Conservation (phyloP, 306 rosid genomes). For the Inga oerstediana region DNA sequence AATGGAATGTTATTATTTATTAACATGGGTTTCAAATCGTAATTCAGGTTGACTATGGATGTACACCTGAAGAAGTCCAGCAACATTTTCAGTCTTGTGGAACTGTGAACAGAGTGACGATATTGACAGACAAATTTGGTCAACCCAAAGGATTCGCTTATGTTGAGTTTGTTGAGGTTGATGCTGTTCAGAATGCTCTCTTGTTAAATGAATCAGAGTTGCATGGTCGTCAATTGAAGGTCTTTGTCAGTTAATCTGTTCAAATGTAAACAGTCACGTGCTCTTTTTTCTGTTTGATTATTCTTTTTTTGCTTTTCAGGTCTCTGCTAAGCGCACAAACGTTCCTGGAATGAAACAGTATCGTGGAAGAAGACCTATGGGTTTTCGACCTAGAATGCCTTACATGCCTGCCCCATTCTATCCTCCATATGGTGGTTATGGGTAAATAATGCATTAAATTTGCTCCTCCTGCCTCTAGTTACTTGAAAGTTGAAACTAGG, state of each 20-base stretch:
- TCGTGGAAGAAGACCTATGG: conserved; percentile 80
- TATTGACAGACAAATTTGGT: conserved; percentile 98
- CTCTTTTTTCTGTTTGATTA: conserved; percentile 21
- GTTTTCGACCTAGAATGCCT: conserved; percentile 80
- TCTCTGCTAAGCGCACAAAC: conserved; percentile 95
- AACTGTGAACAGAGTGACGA: conserved; percentile 97
- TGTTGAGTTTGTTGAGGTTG: conserved; percentile 95
- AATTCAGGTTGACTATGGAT: conserved; percentile 92
- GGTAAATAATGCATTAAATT: conserved; percentile 54
- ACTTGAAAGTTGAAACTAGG: conserved; percentile 17
- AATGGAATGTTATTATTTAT: conserved; percentile 15
- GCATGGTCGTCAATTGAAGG: conserved; percentile 99
- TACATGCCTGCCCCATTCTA: conserved; percentile 79
- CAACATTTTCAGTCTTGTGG: conserved; percentile 99
- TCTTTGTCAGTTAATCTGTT: conserved; percentile 28
- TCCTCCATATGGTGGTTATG: conserved; percentile 84
- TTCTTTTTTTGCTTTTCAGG: conserved; percentile 56
- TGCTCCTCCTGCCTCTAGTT: neutral
- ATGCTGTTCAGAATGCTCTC: conserved; percentile 93
- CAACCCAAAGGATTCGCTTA: conserved; percentile 99
- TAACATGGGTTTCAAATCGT: conserved; percentile 35
- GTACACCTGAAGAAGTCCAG: conserved; percentile 99
- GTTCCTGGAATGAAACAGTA: conserved; percentile 93
- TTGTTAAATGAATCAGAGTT: conserved; percentile 92
- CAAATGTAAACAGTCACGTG: conserved; percentile 21